These are phyloP conservation scores for Penicillium nucicola DNA, from an alignment of 495 filamentous ascomycete species.

Conservation along the genomic window DNA sequence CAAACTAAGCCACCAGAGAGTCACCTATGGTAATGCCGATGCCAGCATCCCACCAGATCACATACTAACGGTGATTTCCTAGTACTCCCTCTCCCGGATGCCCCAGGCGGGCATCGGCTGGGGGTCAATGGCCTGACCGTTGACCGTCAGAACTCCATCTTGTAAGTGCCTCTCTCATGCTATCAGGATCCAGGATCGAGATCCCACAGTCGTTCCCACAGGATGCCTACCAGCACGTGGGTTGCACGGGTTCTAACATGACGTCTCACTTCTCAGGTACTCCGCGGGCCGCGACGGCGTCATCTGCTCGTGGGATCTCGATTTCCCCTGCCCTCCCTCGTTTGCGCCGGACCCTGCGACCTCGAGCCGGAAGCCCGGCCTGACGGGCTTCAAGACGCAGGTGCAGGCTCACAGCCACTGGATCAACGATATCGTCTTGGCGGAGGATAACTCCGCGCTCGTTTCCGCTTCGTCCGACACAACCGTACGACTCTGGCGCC, in stretches of 20 bases:
- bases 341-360: constrained; percentile 31
- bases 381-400: constrained; percentile 77
- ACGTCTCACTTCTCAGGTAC: constrained; percentile 57
- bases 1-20: constrained; percentile 48
- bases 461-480: constrained; percentile 95
- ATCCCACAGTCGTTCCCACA: background rate
- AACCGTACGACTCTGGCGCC: constrained; percentile 92
- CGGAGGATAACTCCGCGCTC: constrained; percentile 75
- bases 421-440: constrained; percentile 95
- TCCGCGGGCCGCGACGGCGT: constrained; percentile 94
- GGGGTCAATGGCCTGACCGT: constrained; percentile 92
- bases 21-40: constrained; percentile 42
- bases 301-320: constrained; percentile 92
- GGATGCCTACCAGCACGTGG: constrained; percentile 3
- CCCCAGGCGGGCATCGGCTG: constrained; percentile 84
- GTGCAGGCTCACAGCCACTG: constrained; percentile 98
- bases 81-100: constrained; percentile 95
- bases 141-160: constrained; percentile 77
- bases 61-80: constrained; percentile 15
- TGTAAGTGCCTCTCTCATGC: constrained; percentile 54
- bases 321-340: constrained; percentile 43
- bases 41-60: background rate
- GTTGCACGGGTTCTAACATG: constrained; percentile 21
- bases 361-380: constrained; percentile 22
- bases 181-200: background rate